A percentile compares a stretch with the other conserved stretches of the same genome.
These are phyloP conservation scores for Eimeria tenella DNA, from an alignment of 169 alveolate genomes.

Conservation along the genomic window DNA sequence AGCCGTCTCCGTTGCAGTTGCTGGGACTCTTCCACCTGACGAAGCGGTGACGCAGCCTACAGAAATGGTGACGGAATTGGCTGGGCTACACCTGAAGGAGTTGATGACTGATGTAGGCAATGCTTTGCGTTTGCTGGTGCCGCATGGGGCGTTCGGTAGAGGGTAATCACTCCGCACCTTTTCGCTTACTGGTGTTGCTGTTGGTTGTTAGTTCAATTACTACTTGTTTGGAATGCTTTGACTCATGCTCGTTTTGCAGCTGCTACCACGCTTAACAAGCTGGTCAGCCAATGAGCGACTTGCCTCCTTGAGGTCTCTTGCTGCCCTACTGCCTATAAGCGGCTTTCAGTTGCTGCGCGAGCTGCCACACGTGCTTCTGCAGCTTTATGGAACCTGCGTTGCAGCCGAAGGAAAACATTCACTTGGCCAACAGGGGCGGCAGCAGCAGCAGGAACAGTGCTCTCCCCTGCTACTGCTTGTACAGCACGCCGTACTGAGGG, in stretches of 20 bases:
- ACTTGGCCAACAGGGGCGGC: background rate
- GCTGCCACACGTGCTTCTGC: conserved; percentile 59
- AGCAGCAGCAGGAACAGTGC: conserved; percentile 46
- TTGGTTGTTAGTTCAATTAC: background rate
- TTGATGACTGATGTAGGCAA: conserved; percentile 57
- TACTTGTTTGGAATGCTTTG: background rate
- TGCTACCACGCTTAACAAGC: conserved; percentile 60
- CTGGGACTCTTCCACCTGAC: background rate
- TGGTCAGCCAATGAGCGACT: conserved; percentile 65
- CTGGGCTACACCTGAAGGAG: conserved; percentile 51
- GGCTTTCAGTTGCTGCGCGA: conserved; percentile 49
- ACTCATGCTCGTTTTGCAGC: conserved; percentile 48
- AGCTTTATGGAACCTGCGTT: conserved; percentile 48
- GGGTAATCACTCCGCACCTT: no score
- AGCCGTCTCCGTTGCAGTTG: background rate
- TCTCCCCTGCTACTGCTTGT: conserved; percentile 63
- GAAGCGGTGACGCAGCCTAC: background rate
- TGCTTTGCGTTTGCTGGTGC: background rate
- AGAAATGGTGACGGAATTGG: conserved; percentile 18
- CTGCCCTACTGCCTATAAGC: conserved; percentile 54
- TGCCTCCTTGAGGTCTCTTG: conserved; percentile 59
- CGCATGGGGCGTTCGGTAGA: background rate
- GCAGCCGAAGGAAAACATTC: conserved; percentile 9
- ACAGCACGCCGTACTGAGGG: conserved; percentile 58
- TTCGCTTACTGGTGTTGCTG: background rate